Conservation (phyloP, 2,329 filamentous ascomycete genomes). For the Akanthomyces uredinophilus region DNA sequence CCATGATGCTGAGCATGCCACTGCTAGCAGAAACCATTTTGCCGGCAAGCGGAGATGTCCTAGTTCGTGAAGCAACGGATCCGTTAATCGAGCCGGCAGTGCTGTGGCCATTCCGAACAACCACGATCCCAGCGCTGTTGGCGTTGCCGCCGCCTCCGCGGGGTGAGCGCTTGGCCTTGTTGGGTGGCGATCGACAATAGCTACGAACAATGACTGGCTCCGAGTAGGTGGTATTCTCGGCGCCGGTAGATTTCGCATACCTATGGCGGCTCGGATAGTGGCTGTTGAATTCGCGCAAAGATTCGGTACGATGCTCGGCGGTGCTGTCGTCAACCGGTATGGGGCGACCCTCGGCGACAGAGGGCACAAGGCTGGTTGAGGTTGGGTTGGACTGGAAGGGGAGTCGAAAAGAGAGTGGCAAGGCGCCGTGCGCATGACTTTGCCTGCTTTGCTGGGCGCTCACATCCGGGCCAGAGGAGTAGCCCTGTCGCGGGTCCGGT, state of each 20-base stretch:
- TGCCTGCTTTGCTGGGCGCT: not conserved
- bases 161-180: constrained; percentile 22
- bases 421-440: constrained; percentile 21
- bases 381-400: constrained; percentile 45
- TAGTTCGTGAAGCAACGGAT: constrained; percentile 25
- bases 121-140: constrained; percentile 26
- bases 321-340: constrained; percentile 53
- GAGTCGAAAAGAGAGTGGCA: constrained; percentile 45
- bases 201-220: constrained; percentile 63
- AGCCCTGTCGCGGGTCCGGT: not conserved
- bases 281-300: constrained; percentile 54
- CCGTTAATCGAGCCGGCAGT: constrained; percentile 14
- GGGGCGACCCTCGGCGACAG: constrained; percentile 50
- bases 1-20: constrained; percentile 38
- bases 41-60: constrained; percentile 29
- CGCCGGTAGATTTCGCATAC: constrained; percentile 51
- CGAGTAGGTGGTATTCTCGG: constrained; percentile 55
- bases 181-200: constrained; percentile 46
- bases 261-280: constrained; percentile 53
- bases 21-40: constrained; percentile 29
- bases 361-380: constrained; percentile 48
- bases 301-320: constrained; percentile 52
- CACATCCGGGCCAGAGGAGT: not conserved
- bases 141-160: constrained; percentile 21
- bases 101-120: constrained; percentile 15